Base-by-base conservation (phyloP, 140 eudicot genomes). In the Bidens hawaiensis region DNA sequence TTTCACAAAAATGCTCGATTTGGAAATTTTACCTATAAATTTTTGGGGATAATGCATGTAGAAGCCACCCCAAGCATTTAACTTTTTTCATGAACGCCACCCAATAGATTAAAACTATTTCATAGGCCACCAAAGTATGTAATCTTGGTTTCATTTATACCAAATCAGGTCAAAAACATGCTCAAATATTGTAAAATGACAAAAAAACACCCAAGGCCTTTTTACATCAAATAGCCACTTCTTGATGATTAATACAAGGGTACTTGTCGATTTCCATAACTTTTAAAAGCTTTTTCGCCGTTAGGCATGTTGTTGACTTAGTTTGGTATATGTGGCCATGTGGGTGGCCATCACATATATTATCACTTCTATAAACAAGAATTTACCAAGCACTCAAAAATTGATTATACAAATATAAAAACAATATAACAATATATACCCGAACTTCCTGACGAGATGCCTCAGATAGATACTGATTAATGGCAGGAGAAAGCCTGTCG, bases 391-490 rank as follows among this genome's bases (percentile, higher is more conserved):
- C 43, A 31, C 43, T 31, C 25, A 56, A 30, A n/a, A n/a, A n/a
- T n/a, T 56, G 25, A 31, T 56, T 10, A 28, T 30, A 16, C 14
- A 56, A 14, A 23, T 25, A 25, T n/a, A 40, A 50, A 34, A 18
- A 68, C 43, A 25, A 40, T 38, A 62, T 5, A 68, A 9, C 6
- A 25, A 75, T 80, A 54, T 67, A 42, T 79, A 89, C 97, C 82
- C 86, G 81, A 60, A 89, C 88, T 75, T 93, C 99, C 77, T 85
- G 99, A n/a, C 97, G 85, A 30, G 99, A 91, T 24, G 99, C 99
- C 76, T 93, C 99, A 34, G 96, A 71, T 48, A 93, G 81, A 69
- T 93, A 93, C 34, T 88, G 90, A 72, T 93, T 93, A 72, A 93
- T 93, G 68, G 99, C 99, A 62, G 99, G 99, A 43, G 99, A 93